Percentiles rank a stretch among this genome's conserved stretches.
Conservation (phyloP, 2,329 filamentous ascomycete species). For the Proliferodiscus dingleyae region DNA sequence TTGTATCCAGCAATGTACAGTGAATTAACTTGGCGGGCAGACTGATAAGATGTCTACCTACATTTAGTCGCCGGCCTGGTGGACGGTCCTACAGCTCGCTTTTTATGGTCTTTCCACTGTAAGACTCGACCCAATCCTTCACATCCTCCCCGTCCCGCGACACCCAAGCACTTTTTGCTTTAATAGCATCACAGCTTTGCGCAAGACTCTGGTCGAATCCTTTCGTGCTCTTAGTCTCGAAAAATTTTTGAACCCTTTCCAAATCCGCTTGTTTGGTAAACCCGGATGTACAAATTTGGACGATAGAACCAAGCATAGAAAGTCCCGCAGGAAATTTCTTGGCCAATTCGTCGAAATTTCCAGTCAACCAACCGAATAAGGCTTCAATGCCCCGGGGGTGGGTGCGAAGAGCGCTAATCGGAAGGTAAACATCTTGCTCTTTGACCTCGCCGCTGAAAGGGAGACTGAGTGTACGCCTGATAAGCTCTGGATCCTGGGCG, state of each 20-base stretch:
- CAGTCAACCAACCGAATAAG: slow-evolving; percentile 76
- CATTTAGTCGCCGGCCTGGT: no score
- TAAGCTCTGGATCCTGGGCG: slow-evolving; percentile 70
- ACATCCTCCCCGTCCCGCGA: slow-evolving; percentile 73
- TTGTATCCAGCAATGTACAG: no score
- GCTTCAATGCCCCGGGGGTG: slow-evolving; percentile 75
- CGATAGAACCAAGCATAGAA: slow-evolving; percentile 79
- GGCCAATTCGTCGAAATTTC: slow-evolving; percentile 81
- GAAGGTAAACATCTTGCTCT: slow-evolving; percentile 91
- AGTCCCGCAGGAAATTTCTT: slow-evolving; percentile 81
- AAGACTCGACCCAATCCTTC: slow-evolving; percentile 63
- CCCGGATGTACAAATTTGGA: slow-evolving; percentile 74
- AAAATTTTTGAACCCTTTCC: slow-evolving; percentile 74
- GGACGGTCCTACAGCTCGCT: slow-evolving; percentile 30
- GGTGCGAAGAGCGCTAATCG: slow-evolving; percentile 70
- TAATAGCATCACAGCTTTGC: slow-evolving; percentile 82
- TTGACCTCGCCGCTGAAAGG: slow-evolving; percentile 78
- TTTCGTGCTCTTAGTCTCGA: slow-evolving; percentile 75
- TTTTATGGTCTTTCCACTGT: slow-evolving; percentile 33
- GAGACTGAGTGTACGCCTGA: slow-evolving; percentile 73
- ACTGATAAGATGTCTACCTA: no score
- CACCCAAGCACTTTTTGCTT: slow-evolving; percentile 79
- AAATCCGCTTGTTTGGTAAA: slow-evolving; percentile 77
- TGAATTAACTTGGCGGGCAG: no score
- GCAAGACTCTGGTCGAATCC: slow-evolving; percentile 83